Conservation (phyloP, 257 asterid genomes). For the Solanum virginianum region DNA sequence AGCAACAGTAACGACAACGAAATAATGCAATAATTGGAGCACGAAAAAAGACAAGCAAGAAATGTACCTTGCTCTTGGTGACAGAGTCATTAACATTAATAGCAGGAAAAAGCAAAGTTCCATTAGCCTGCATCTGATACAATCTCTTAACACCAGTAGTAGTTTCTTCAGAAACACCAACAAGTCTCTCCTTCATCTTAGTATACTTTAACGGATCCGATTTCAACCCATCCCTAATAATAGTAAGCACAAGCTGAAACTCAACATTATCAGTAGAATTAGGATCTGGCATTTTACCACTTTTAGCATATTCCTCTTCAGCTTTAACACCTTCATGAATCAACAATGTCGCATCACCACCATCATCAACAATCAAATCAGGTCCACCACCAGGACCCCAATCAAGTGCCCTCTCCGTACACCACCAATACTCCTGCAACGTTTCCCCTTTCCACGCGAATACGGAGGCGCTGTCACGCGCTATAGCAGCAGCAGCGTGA, state of each 20-base stretch:
- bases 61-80: conserved; percentile 84
- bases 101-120: conserved; percentile 71
- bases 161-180: conserved; percentile 87
- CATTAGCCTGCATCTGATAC: conserved; percentile 82
- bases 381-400: conserved; percentile 92
- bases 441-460: conserved; percentile 83
- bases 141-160: conserved; percentile 91
- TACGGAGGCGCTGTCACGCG: conserved; percentile 81
- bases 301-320: conserved; percentile 53
- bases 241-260: conserved; percentile 64
- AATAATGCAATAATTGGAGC: neutral
- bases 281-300: conserved; percentile 60
- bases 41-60: no score
- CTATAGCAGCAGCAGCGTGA: conserved; percentile 79
- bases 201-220: conserved; percentile 51
- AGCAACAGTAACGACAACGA: neutral
- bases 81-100: conserved; percentile 80
- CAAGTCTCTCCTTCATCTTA: conserved; percentile 73
- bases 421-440: conserved; percentile 89
- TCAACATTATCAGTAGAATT: conserved; percentile 59
- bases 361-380: conserved; percentile 76
- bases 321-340: conserved; percentile 92
- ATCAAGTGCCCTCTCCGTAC: conserved; percentile 78
- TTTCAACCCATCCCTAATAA: conserved; percentile 63
- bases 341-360: conserved; percentile 72